Percentiles rank a stretch among this genome's conserved stretches.
These are phyloP conservation scores for Phytophthora tubulina DNA, from an alignment of 352 stramenopile species.

Conservation along the genomic window DNA sequence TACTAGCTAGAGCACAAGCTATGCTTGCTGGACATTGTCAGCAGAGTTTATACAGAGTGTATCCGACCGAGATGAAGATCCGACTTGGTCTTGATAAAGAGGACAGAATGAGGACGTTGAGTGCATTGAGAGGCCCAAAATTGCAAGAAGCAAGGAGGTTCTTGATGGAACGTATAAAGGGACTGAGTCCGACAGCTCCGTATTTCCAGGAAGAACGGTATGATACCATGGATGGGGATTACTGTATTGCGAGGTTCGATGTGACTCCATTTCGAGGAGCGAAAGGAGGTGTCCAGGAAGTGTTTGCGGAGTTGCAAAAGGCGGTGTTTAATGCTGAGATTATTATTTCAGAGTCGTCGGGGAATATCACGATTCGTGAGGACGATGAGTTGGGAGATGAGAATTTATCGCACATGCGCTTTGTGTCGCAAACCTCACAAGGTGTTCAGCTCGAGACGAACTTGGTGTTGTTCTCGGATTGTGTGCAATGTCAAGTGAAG, in stretches of 20 bases:
- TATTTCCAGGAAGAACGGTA: conserved; percentile 60
- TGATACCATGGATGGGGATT: conserved; percentile 56
- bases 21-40: conserved; percentile 40
- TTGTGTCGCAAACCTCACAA: conserved; percentile 43
- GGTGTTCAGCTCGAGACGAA: conserved; percentile 55
- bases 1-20: conserved; percentile 42
- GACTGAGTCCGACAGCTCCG: conserved; percentile 33
- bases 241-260: conserved; percentile 63
- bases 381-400: conserved; percentile 67
- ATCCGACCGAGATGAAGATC: conserved; percentile 50
- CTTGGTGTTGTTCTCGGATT: conserved; percentile 50
- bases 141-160: conserved; percentile 43
- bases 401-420: conserved; percentile 60
- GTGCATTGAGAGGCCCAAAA: conserved; percentile 42
- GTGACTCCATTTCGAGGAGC: conserved; percentile 58
- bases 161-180: conserved; percentile 39
- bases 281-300: conserved; percentile 47
- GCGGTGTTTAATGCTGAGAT: conserved; percentile 73
- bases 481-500: conserved; percentile 9
- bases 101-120: conserved; percentile 39
- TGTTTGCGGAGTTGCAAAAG: conserved; percentile 62
- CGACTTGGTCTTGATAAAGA: conserved; percentile 39
- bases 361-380: conserved; percentile 78
- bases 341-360: conserved; percentile 71
- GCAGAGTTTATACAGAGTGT: conserved; percentile 36